Conservation (phyloP, 1,284 basidiomycete genomes). For the Sporisorium exsertum region DNA sequence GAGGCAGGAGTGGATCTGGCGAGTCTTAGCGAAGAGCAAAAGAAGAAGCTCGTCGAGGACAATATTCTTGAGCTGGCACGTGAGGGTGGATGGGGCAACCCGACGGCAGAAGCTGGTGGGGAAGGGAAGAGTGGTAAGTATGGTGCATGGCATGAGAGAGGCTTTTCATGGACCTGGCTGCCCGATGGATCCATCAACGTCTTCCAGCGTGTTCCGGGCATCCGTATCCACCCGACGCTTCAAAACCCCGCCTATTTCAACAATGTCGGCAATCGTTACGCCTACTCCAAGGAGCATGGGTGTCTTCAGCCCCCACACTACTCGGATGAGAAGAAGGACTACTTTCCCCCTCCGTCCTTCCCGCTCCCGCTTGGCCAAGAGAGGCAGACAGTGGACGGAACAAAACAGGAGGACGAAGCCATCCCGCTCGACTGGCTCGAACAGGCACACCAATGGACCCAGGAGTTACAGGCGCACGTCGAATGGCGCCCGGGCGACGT, state of each 20-base stretch:
- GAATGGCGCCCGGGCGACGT: slow-evolving; percentile 50
- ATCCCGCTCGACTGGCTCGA: slow-evolving; percentile 49
- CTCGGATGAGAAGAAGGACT: slow-evolving; percentile 33
- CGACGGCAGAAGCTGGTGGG: neutral
- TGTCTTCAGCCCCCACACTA: slow-evolving; percentile 35
- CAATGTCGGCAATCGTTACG: slow-evolving; percentile 48
- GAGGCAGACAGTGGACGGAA: neutral
- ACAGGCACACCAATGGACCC: slow-evolving; percentile 26
- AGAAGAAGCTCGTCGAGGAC: slow-evolving; percentile 40
- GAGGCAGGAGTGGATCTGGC: slow-evolving; percentile 21
- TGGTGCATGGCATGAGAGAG: slow-evolving; percentile 41
- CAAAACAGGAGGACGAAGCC: slow-evolving; percentile 16
- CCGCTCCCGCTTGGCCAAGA: slow-evolving; percentile 11
- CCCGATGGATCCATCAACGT: slow-evolving; percentile 52
- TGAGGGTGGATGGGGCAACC: slow-evolving; percentile 42
- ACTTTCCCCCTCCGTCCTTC: slow-evolving; percentile 41
- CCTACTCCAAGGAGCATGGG: slow-evolving; percentile 33
- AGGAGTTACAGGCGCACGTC: slow-evolving; percentile 44
- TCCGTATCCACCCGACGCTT: slow-evolving; percentile 43
- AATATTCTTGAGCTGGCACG: slow-evolving; percentile 43
- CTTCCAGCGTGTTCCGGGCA: slow-evolving; percentile 48
- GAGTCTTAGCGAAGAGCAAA: slow-evolving; percentile 32
- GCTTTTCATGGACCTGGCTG: slow-evolving; percentile 47
- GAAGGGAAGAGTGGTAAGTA: slow-evolving; percentile 5
- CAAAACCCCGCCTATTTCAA: slow-evolving; percentile 47